These are phyloP conservation scores for Botrytis medusae DNA, from an alignment of 2,329 filamentous ascomycete genomes.

Conservation along the genomic window DNA sequence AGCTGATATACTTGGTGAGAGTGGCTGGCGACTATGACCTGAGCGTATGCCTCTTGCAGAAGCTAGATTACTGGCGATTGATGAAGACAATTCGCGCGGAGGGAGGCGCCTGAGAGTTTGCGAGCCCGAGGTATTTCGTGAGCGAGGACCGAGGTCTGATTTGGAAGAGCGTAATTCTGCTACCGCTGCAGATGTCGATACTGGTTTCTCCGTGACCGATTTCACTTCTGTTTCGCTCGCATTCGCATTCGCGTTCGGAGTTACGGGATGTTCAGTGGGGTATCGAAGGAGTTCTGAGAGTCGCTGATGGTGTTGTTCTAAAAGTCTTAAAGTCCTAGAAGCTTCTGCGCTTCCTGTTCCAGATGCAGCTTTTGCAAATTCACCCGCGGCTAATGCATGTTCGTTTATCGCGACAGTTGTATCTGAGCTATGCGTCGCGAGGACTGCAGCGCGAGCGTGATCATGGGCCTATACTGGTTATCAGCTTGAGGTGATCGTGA, in stretches of 20 bases:
- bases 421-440: slow-evolving; percentile 66
- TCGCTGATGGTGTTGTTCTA: slow-evolving; percentile 83
- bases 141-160: slow-evolving; percentile 35
- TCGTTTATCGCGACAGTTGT: slow-evolving; percentile 82
- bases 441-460: slow-evolving; percentile 80
- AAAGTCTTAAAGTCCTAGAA: slow-evolving; percentile 75
- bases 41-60: slow-evolving; percentile 77
- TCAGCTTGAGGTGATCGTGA: slow-evolving; percentile 28
- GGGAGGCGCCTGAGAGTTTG: slow-evolving; percentile 44
- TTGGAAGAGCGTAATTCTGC: slow-evolving; percentile 39
- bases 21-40: slow-evolving; percentile 63
- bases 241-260: slow-evolving; percentile 25
- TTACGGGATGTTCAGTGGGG: slow-evolving; percentile 45
- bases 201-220: slow-evolving; percentile 33
- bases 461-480: slow-evolving; percentile 67
- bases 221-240: slow-evolving; percentile 36
- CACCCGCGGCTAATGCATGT: slow-evolving; percentile 82
- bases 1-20: slow-evolving; percentile 70
- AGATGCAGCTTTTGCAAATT: slow-evolving; percentile 82
- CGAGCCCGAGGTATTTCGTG: slow-evolving; percentile 33
- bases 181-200: slow-evolving; percentile 38
- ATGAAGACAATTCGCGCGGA: slow-evolving; percentile 71
- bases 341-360: slow-evolving; percentile 70
- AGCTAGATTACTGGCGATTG: slow-evolving; percentile 84
- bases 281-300: slow-evolving; percentile 80